These are phyloP conservation scores for Pythium utonaiense DNA, from an alignment of 352 stramenopile genomes.

Conservation along the genomic window DNA sequence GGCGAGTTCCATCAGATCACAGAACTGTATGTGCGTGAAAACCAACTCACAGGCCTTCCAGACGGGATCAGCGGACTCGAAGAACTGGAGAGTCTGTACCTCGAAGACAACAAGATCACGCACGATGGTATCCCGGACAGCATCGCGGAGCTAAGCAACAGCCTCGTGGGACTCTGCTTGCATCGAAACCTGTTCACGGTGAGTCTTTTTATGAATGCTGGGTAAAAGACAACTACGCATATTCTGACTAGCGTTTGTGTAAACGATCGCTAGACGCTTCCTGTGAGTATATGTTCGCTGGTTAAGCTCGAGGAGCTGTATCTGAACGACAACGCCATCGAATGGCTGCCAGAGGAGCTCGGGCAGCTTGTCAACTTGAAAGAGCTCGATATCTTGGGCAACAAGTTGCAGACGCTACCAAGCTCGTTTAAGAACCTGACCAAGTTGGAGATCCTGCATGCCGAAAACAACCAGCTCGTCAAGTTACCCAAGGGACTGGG, in stretches of 20 bases:
- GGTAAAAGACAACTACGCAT: too few relatives aligned
- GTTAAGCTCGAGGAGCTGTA: constrained; percentile 81
- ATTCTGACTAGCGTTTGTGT: background rate
- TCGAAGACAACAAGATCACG: constrained; percentile 84
- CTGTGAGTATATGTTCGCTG: constrained; percentile 58
- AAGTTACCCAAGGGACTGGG: constrained; percentile 81
- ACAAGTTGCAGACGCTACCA: constrained; percentile 61
- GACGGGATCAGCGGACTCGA: constrained; percentile 43
- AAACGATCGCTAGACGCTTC: constrained; percentile 37
- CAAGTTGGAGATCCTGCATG: constrained; percentile 80
- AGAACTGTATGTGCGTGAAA: constrained; percentile 84
- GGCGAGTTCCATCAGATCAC: constrained; percentile 48
- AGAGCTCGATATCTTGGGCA: constrained; percentile 74
- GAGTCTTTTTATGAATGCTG: background rate
- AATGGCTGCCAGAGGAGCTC: constrained; percentile 66
- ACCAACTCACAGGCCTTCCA: constrained; percentile 57
- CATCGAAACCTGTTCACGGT: constrained; percentile 81
- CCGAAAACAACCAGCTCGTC: constrained; percentile 65
- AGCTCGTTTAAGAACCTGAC: constrained; percentile 60
- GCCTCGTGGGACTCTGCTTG: constrained; percentile 64
- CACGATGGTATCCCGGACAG: constrained; percentile 47
- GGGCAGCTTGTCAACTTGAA: constrained; percentile 68
- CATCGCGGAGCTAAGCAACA: constrained; percentile 41
- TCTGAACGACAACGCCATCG: constrained; percentile 71
- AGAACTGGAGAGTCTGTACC: constrained; percentile 77